phyloP scores from a whole-genome alignment of 768 basidiomycete genomes.

The Lenzites betulinus region DNA sequence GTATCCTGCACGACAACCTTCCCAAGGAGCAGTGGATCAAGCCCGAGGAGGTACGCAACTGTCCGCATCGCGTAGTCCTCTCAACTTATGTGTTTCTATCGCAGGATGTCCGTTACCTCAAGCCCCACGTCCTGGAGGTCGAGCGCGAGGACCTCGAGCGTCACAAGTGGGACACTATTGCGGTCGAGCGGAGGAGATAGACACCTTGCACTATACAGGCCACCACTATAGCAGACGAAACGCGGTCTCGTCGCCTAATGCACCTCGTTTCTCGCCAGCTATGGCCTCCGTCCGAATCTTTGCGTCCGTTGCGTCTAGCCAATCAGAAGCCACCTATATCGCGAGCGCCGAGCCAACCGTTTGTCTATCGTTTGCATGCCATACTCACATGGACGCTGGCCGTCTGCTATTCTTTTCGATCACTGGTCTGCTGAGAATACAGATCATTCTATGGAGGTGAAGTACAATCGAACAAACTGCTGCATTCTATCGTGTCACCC shows the following conservation, averaged over 20 bases:
- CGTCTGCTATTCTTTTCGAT: background rate
- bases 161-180: constrained; percentile 75
- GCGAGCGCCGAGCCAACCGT: background rate
- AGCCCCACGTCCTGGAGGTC: constrained; percentile 73
- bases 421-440: background rate
- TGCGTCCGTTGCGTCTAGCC: background rate
- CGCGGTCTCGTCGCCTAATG: constrained; percentile 7
- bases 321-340: constrained; percentile 3
- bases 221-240: constrained; percentile 9
- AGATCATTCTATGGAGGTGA: constrained; percentile 10
- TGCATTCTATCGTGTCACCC: constrained; percentile 16
- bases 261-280: background rate
- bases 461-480: constrained; percentile 19
- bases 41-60: constrained; percentile 63
- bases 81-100: background rate
- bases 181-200: constrained; percentile 58
- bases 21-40: constrained; percentile 82
- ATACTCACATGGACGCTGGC: no score
- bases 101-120: constrained; percentile 91
- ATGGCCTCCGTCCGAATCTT: background rate
- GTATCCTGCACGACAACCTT: constrained; percentile 76
- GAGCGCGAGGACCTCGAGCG: constrained; percentile 78
- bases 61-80: background rate
- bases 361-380: background rate
- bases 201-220: background rate